Conservation (phyloP, 176 grass and related monocot genomes). For the Carex scoparia region DNA sequence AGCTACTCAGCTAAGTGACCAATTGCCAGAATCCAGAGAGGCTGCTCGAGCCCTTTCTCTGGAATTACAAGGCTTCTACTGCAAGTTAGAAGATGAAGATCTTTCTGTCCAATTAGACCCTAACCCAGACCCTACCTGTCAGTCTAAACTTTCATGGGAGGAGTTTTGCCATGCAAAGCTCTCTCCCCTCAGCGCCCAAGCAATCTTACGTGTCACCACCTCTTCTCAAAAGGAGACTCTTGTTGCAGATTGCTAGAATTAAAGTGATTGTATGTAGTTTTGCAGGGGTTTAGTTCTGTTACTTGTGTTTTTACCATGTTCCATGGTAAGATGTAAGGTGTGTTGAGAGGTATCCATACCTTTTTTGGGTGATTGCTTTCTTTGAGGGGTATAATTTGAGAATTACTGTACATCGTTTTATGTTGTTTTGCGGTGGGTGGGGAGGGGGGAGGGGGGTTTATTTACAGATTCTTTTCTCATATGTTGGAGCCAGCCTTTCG, state of each 20-base stretch:
- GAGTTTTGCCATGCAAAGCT: constrained; percentile 78
- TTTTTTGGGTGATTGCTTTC: constrained; percentile 11
- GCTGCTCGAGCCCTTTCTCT: constrained; percentile 76
- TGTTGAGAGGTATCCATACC: background rate
- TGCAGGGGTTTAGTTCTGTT: background rate
- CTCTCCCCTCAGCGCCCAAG: constrained; percentile 55
- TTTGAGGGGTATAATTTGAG: constrained; percentile 17
- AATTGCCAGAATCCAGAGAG: constrained; percentile 97
- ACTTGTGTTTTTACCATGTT: constrained; percentile 8
- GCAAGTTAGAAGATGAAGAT: constrained; percentile 34
- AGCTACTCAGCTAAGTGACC: constrained; percentile 88
- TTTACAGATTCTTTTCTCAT: constrained; percentile 9
- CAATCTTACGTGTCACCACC: constrained; percentile 76
- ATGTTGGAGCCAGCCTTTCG: background rate
- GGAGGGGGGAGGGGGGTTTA: background rate
- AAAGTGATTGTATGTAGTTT: constrained; percentile 19
- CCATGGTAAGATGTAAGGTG: constrained; percentile 1
- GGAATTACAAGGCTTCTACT: constrained; percentile 68
- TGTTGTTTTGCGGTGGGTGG: background rate
- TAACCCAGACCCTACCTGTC: background rate
- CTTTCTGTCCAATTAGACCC: constrained; percentile 4
- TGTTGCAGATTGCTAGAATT: constrained; percentile 42
- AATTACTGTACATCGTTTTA: constrained; percentile 15
- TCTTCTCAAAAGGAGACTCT: constrained; percentile 44
- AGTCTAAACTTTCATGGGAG: constrained; percentile 61